These are phyloP conservation scores for Elasticomyces elasticus DNA, from an alignment of 495 filamentous ascomycete genomes.

Conservation along the genomic window DNA sequence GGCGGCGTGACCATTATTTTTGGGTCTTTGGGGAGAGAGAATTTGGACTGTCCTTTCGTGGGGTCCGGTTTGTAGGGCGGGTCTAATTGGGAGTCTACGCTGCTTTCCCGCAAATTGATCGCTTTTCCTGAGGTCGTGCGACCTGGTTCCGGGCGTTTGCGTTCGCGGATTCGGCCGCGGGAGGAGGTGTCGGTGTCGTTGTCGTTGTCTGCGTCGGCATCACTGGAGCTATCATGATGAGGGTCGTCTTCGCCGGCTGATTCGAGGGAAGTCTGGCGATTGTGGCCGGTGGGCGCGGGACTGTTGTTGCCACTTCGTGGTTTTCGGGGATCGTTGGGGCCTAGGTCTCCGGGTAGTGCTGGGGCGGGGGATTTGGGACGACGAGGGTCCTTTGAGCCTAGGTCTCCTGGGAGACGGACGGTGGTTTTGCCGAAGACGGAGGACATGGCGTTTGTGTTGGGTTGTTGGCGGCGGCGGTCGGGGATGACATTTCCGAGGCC, in stretches of 20 bases:
- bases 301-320: slow-evolving; percentile 8
- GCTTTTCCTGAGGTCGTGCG: slow-evolving; percentile 26
- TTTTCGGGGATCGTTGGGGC: slow-evolving; percentile 16
- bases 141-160: slow-evolving; percentile 26
- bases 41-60: slow-evolving; percentile 50
- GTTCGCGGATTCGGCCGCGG: slow-evolving; percentile 24
- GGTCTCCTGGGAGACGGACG: slow-evolving; percentile 37
- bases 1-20: slow-evolving; percentile 43
- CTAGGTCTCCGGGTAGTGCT: slow-evolving; percentile 19
- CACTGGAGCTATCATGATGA: slow-evolving; percentile 8
- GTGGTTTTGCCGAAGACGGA: slow-evolving; percentile 29
- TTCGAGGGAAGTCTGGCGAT: slow-evolving; percentile 1
- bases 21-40: slow-evolving; percentile 55
- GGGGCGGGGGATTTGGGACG: slow-evolving; percentile 13
- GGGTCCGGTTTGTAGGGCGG: slow-evolving; percentile 65
- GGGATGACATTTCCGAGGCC: slow-evolving; percentile 20
- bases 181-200: slow-evolving; percentile 37
- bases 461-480: slow-evolving; percentile 33
- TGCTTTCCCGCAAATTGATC: slow-evolving; percentile 23
- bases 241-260: background rate
- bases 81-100: slow-evolving; percentile 24
- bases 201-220: slow-evolving; percentile 29
- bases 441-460: slow-evolving; percentile 51
- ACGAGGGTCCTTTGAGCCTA: slow-evolving; percentile 16
- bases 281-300: slow-evolving; percentile 7